Evolutionary conservation across 306 rosid species (phyloP), one percentile per base, ranked within the genome.

Genomic region (Gastrolobium bilobum): DNA sequence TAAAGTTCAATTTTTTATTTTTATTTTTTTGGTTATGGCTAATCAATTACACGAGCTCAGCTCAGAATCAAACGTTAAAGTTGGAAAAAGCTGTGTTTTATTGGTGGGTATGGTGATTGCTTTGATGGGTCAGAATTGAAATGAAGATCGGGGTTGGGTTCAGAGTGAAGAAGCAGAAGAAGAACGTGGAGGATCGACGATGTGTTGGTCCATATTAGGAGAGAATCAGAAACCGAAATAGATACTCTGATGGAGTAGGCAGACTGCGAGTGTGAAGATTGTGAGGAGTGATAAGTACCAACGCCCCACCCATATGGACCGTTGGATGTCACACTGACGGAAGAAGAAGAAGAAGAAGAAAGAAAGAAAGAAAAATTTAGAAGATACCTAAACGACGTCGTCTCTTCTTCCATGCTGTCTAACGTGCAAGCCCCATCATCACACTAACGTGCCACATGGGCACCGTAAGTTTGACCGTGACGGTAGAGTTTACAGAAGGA

Each of bases 241-340:
- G 56, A 50, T 8, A n/a, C 26, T 20, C 26, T 46, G 51, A 54
- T 2, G 26, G 60, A 6, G 79, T 71, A 67, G 14, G 52, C 79
- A 71, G 89, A 70, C 79, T 80, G 90, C 71, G 78, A 84, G 90
- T 65, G 83, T 31, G 76, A 44, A 71, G 79, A 76, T 70, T 80
- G 86, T 34, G 62, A 71, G 62, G 83, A 85, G 85, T 84, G 94
- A 93, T 88, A 89, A 93, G 89, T 92, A 86, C 84, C 1, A 89
- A 85, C 54, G 15, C 67, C 14, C 73, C 68, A 47, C 20, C 2
- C 34, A 79, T 26, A 0, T 11, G 1, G 10, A 15, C 92, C 92
- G 90, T 88, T 81, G 42, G 90, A 87, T 77, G 4, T 2, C 2
- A 0, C 1, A 7, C 14, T 1, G 11, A 83, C 84, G 94, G 92